Evolutionary conservation across 495 filamentous ascomycete species (phyloP).

Genomic region (Penicillium daleae): DNA sequence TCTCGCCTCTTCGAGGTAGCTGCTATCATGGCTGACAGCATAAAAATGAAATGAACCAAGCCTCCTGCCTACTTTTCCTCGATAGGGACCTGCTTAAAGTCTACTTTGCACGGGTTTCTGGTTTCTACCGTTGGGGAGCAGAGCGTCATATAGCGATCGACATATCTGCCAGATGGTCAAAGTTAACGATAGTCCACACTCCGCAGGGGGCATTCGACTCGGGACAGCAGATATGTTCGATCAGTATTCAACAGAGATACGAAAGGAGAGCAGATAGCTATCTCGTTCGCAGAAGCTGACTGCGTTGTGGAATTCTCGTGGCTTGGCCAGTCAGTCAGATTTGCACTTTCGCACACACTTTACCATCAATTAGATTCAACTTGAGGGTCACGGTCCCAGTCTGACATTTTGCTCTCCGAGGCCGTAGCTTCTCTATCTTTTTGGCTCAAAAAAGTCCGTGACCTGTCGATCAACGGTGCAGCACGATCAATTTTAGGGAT

Average conservation of each 20-base stretch:
- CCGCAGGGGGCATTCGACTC: too few relatives aligned
- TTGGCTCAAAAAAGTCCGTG: background rate
- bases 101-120: background rate
- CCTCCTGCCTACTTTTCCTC: background rate
- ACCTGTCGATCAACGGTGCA: conserved; percentile 6
- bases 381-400: background rate
- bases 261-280: background rate
- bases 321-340: background rate
- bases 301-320: too few relatives aligned
- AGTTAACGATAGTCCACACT: background rate
- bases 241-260: background rate
- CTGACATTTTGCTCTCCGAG: background rate
- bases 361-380: background rate
- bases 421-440: background rate
- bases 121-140: background rate
- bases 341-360: background rate
- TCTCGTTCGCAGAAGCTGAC: too few relatives aligned
- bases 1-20: background rate
- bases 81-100: background rate
- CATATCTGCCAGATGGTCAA: background rate
- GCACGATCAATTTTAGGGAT: background rate
- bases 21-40: background rate
- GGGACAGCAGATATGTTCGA: background rate
- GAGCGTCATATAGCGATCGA: background rate
- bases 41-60: background rate